Conservation (phyloP, 1,284 basidiomycete species). For the Fistulinella cinereoalba region DNA sequence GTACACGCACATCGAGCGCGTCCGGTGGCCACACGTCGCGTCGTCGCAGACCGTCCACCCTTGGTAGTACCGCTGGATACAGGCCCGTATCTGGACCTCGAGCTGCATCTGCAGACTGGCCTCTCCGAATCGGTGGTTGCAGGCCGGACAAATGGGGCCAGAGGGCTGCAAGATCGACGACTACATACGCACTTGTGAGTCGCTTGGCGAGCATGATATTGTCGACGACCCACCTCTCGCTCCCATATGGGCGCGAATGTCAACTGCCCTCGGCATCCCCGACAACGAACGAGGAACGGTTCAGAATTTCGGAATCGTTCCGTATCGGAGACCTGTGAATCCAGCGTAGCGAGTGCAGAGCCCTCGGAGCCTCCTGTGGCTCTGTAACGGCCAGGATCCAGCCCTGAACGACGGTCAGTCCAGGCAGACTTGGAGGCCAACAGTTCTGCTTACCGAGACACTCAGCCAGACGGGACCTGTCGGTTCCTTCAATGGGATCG, state of each 20-base stretch:
- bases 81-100: constrained; percentile 78
- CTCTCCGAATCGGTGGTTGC: constrained; percentile 50
- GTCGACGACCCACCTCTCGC: constrained; percentile 48
- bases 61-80: constrained; percentile 85
- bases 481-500: constrained; percentile 95
- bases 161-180: constrained; percentile 47
- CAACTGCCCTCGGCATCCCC: constrained; percentile 62
- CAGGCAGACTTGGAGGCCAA: neutral
- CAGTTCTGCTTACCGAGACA: constrained; percentile 70
- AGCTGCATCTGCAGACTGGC: constrained; percentile 81
- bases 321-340: constrained; percentile 87
- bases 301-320: constrained; percentile 81
- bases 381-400: constrained; percentile 83
- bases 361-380: constrained; percentile 50
- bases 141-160: constrained; percentile 62
- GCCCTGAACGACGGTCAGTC: constrained; percentile 45
- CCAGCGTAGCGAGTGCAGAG: constrained; percentile 74
- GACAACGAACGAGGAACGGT: constrained; percentile 73
- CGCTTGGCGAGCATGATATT: neutral
- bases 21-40: constrained; percentile 76
- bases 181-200: constrained; percentile 23
- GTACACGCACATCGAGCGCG: constrained; percentile 92
- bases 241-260: constrained; percentile 68
- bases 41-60: constrained; percentile 90
- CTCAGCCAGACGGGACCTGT: constrained; percentile 87